Evolutionary conservation across 148 eudicot species (phyloP).

Genomic region (Chenopodium berlandieri): DNA sequence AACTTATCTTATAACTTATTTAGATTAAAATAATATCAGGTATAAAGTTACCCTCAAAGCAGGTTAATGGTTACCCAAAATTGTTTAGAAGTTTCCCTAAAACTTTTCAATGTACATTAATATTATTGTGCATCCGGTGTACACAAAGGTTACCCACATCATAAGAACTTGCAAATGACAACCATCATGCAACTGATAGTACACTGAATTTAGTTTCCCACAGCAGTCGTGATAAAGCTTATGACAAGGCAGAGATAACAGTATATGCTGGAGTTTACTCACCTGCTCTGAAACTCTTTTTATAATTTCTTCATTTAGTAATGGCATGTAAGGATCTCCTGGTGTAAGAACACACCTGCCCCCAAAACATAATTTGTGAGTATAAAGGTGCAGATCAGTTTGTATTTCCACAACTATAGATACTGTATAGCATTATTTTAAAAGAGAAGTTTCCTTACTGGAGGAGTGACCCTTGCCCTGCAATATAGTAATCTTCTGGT

Average conservation of each 20-base stretch:
- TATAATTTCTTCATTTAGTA: conserved; percentile 82
- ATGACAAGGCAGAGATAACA: background rate
- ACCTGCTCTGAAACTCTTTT: conserved; percentile 85
- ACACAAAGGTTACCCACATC: too few relatives aligned
- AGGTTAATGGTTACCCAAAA: too few relatives aligned
- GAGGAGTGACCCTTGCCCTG: conserved; percentile 94
- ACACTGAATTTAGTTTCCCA: background rate
- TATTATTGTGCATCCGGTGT: too few relatives aligned
- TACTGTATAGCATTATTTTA: background rate
- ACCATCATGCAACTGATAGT: background rate
- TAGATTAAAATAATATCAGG: too few relatives aligned
- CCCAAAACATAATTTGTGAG: conserved; percentile 22
- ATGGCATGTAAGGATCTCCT: conserved; percentile 97
- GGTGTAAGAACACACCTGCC: conserved; percentile 99
- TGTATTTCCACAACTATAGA: background rate
- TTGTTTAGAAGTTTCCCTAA: too few relatives aligned
- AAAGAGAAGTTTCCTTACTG: conserved; percentile 54
- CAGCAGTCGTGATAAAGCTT: background rate
- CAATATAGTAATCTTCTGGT: conserved; percentile 87
- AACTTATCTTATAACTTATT: too few relatives aligned
- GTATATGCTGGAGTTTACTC: conserved; percentile 16
- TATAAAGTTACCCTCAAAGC: too few relatives aligned
- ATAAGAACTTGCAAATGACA: background rate
- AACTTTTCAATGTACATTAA: too few relatives aligned
- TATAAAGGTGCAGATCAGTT: background rate